Conservation (phyloP, 192 early-diverging fungal species). For the Gaertneriomyces sp. region DNA sequence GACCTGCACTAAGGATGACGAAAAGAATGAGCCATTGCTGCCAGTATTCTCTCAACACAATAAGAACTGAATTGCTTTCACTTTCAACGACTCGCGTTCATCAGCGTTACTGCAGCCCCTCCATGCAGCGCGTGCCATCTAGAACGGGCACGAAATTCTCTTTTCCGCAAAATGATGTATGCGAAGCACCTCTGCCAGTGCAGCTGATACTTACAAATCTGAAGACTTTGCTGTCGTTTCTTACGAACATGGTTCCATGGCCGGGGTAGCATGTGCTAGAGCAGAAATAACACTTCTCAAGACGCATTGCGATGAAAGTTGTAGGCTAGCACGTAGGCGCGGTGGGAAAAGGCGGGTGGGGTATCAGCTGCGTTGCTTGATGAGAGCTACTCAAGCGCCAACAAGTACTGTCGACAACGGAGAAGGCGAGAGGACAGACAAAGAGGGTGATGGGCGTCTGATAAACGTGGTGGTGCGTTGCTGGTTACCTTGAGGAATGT, state of each 20-base stretch:
- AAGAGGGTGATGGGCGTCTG: no score
- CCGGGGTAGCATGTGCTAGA: constrained; percentile 95
- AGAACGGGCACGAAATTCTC: neutral
- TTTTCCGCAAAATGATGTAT: neutral
- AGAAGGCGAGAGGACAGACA: no score
- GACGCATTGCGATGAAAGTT: constrained; percentile 63
- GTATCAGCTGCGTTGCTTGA: no score
- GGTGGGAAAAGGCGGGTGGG: no score
- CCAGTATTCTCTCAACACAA: no score
- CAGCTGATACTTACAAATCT: constrained; percentile 31
- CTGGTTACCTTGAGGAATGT: no score
- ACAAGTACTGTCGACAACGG: no score
- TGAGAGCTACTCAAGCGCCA: no score
- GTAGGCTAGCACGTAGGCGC: no score
- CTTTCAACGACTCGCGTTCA: no score
- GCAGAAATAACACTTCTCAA: constrained; percentile 99
- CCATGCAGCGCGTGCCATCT: neutral
- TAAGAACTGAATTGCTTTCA: no score
- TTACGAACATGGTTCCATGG: constrained; percentile 97
- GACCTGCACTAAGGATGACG: constrained; percentile 67
- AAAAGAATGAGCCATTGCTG: constrained; percentile 50
- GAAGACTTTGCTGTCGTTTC: constrained; percentile 92
- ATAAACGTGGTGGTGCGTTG: no score
- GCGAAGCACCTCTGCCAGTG: neutral
- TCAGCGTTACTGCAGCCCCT: constrained; percentile 60